Base-by-base conservation (phyloP, 1,284 basidiomycete species). In the Austropuccinia psidii region DNA sequence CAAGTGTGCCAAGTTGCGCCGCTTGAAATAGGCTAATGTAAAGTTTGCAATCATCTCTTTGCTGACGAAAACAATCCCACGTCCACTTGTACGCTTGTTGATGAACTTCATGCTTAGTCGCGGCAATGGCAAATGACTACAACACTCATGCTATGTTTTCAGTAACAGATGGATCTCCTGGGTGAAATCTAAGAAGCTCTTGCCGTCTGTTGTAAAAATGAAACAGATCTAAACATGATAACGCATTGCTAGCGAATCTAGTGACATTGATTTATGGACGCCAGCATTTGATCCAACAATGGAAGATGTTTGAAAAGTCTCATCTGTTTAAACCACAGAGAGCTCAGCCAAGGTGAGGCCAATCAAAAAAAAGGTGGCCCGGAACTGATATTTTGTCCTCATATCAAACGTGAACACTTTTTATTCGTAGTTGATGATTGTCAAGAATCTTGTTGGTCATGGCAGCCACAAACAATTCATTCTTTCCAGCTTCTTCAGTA, bases 191-290 rank as follows among this genome's bases (percentile, higher is more conserved):
- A 76, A 87, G 88, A 82, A 96, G 96, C 84, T 93, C 90, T 75
- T 90, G 89, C 77, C 91, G 91, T 68, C 96, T 88, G 58, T 89
- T 86, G 82, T 95, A 98, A 76, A 98, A 90, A 80, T 98, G 95
- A 82, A 97, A 98, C 85, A 98, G 92, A 80, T 99, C 95, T 75
- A 94, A 84, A 66, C 98, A 86, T 24, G 91, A 95, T 76, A 99
- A 91, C 15, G 87, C 88, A 94, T 82, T 0, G 94, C 90, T 62
- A 99, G 84, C 2, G 91, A 96, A 79, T 90, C 86, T 49, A 99
- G 83, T 73, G 89, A 90, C 8, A 91, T 90, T 33, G 98, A 85
- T 90, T 99, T 99, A 82, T 97, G 93, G 55, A 98, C 90, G 39
- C 90, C 89, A 41, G 90, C 88, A 4, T 88, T 85, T 11, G 88